Percentiles rank a stretch among this genome's conserved stretches.
Evolutionary conservation across 2,329 filamentous ascomycete genomes (phyloP).

Genomic region (Pseudogymnoascus sp.): DNA sequence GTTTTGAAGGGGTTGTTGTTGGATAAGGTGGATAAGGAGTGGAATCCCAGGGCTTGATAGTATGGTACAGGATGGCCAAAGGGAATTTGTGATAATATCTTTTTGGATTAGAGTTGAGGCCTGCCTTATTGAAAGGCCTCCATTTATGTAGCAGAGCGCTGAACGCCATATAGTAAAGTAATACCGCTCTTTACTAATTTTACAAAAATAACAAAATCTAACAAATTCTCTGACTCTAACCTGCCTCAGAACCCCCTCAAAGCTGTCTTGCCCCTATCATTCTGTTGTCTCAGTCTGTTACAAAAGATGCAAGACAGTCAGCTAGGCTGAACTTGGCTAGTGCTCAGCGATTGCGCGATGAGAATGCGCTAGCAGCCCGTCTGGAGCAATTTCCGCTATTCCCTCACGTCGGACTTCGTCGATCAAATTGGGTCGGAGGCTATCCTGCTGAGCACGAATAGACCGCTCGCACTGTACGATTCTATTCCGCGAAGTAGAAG

Average conservation of each 20-base stretch:
- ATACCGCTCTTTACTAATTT: background rate
- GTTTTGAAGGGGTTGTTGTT: slow-evolving; percentile 28
- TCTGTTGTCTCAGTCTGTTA: too few species aligned
- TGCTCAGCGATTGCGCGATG: background rate
- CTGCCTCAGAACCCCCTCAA: background rate
- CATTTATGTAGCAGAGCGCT: background rate
- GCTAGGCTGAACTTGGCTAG: background rate
- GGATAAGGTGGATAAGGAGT: slow-evolving; percentile 34
- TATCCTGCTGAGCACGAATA: background rate
- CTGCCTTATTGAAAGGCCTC: background rate
- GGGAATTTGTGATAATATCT: background rate
- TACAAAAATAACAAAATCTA: background rate
- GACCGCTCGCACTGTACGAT: too few species aligned
- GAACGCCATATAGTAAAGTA: background rate
- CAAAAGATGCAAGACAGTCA: too few species aligned
- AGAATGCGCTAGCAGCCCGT: background rate
- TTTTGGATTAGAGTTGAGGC: background rate
- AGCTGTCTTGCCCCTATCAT: background rate
- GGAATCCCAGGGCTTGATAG: slow-evolving; percentile 32
- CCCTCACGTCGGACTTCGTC: background rate
- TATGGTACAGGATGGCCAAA: background rate
- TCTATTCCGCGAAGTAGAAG: too few species aligned
- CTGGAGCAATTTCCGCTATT: background rate
- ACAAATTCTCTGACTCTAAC: background rate
- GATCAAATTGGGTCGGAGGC: background rate